Percentiles rank a stretch among this genome's conserved stretches.
These are phyloP conservation scores for Coniferiporia weirii DNA, from an alignment of 1,284 basidiomycete genomes.

Conservation along the genomic window DNA sequence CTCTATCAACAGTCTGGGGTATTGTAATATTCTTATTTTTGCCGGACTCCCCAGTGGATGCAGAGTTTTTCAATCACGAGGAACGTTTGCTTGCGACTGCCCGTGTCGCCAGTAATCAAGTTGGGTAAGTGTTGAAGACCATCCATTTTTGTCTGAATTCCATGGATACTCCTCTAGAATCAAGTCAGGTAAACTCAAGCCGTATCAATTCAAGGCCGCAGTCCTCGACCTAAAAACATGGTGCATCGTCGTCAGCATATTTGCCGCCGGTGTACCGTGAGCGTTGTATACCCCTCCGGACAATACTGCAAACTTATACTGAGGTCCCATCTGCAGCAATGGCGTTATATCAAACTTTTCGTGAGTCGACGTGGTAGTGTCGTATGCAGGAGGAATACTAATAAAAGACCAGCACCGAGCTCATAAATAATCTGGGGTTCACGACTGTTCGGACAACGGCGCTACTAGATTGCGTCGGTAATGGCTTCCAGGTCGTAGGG, in stretches of 20 bases:
- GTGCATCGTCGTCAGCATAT: slow-evolving; percentile 15
- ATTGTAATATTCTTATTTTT: slow-evolving; percentile 24
- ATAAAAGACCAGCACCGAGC: slow-evolving; percentile 6
- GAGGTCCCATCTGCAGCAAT: slow-evolving; percentile 1
- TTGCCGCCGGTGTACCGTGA: slow-evolving; percentile 15
- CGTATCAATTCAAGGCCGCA: slow-evolving; percentile 12
- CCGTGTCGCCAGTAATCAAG: slow-evolving; percentile 10
- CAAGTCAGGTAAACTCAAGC: slow-evolving; percentile 11
- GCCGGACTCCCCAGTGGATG: slow-evolving; percentile 15
- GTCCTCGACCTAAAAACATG: slow-evolving; percentile 13
- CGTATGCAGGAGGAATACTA: background rate
- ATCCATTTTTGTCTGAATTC: background rate
- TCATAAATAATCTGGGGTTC: slow-evolving; percentile 15
- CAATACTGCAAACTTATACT: background rate
- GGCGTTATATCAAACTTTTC: slow-evolving; percentile 17
- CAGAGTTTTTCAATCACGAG: slow-evolving; percentile 8
- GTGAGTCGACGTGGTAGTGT: background rate
- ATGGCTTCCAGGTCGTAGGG: slow-evolving; percentile 12
- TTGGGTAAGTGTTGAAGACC: slow-evolving; percentile 2
- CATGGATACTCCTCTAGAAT: background rate
- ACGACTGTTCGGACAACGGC: slow-evolving; percentile 11
- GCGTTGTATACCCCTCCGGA: background rate
- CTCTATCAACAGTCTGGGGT: slow-evolving; percentile 9
- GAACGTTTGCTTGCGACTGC: slow-evolving; percentile 9
- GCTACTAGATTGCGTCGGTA: slow-evolving; percentile 14